Base-by-base conservation (phyloP, 345 rosid species). In the Ceriops zippeliana region DNA sequence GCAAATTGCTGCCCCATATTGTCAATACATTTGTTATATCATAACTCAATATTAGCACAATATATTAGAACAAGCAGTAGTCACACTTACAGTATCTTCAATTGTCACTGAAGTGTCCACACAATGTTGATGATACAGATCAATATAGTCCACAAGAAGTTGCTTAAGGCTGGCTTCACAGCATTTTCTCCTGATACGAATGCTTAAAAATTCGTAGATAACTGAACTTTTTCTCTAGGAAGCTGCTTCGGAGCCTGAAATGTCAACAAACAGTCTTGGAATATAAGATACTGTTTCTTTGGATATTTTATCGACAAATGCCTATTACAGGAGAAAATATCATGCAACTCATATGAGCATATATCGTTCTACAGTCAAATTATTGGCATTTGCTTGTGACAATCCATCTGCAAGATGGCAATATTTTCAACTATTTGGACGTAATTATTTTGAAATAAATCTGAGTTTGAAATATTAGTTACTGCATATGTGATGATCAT, bases 101-200 rank as follows among this genome's bases (percentile, higher is more conserved):
- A 85, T 87, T 5, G 89, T 73, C 52, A 87, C 78, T 7, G 84
- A 61, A 58, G 84, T 76, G 53, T 87, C 91, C 26, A 87, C 74
- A 15, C 84, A 80, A 58, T 85, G 89, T 76, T 80, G 89, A 71
- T 78, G 75, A 69, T 84, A 87, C 24, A 83, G 84, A 79, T 87
- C 89, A 53, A 84, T 78, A 58, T 81, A 81, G 68, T 85, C 83
- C 58, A 81, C 80, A 22, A 52, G 85, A 51, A 87, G 87, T 53
- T 82, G 72, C 60, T 67, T 70, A 8, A 83, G 82, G 66, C 86
- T 83, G 52, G 84, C 84, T 80, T 81, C 86, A 57, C 89, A 87
- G 74, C 85, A 83, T 75, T 78, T 9, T 68, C 80, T 10, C 73
- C 76, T 20, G 53, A 21, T 7, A 1, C 3, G 3, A 11, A 2